These are phyloP conservation scores for Elsinoe batatas DNA, from an alignment of 2,329 filamentous ascomycete genomes.

Conservation along the genomic window DNA sequence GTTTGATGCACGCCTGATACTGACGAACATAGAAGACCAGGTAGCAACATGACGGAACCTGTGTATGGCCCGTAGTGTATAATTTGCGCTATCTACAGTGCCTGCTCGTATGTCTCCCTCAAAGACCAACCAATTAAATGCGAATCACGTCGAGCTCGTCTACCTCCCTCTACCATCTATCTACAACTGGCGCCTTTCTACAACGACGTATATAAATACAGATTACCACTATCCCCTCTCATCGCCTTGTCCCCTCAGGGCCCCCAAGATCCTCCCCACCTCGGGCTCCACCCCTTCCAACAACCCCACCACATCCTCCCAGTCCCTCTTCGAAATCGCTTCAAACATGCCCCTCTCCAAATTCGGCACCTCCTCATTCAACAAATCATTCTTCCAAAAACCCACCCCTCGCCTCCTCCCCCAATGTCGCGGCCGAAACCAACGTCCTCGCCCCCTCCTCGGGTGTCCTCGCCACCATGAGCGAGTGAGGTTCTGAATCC, in stretches of 20 bases:
- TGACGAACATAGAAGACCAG: too few relatives aligned
- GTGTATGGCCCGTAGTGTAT: too few relatives aligned
- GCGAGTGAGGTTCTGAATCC: slow-evolving; percentile 20
- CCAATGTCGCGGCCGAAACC: slow-evolving; percentile 27
- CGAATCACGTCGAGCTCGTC: too few relatives aligned
- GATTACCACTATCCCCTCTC: neutral
- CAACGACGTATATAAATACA: neutral
- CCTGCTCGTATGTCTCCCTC: too few relatives aligned
- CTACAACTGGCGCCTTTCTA: too few relatives aligned
- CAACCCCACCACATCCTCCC: neutral
- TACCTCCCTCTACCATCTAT: too few relatives aligned
- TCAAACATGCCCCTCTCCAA: neutral
- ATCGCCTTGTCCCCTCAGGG: neutral
- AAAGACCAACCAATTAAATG: too few relatives aligned
- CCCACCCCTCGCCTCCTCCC: slow-evolving; percentile 26
- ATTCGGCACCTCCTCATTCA: slow-evolving; percentile 14
- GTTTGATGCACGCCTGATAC: too few relatives aligned
- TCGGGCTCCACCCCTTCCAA: neutral
- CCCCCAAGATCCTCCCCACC: neutral
- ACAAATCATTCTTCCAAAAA: slow-evolving; percentile 28
- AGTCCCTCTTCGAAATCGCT: neutral
- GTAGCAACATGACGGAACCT: too few relatives aligned
- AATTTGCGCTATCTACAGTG: too few relatives aligned
- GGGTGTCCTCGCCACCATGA: slow-evolving; percentile 21
- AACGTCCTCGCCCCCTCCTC: slow-evolving; percentile 26